Evolutionary conservation across 345 rosid species (phyloP), one percentile per base, ranked within the genome.

Genomic region (Rhodamnia rubescens): DNA sequence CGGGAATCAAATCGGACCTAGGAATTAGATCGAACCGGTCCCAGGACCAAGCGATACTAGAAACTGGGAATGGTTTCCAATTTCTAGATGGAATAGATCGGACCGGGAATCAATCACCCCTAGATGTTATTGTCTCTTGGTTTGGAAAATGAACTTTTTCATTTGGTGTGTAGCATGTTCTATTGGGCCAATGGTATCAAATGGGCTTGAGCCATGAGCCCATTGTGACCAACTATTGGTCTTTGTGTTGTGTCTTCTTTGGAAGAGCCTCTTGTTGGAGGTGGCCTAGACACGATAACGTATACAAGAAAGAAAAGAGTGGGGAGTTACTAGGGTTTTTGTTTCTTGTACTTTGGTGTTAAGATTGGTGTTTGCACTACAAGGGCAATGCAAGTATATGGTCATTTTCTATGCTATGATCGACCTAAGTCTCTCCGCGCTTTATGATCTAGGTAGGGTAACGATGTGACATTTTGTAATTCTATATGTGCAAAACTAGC

Each of bases 391-490:
- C 42, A n/a, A 61, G 6, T 29, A 36, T 14, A 29, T 18, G 11
- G 74, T 14, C 40, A 61, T 61, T 61, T 61, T 27, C 21, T 1
- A 61, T 18, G 1, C 42, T 21, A 61, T 61, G 21, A 8, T 61
- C 20, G 2, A 29, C 8, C 74, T 7, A n/a, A 29, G 5, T 61
- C 22, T 29, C 21, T 15, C 22, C 5, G 5, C 18, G 1, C 21
- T 61, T 61, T 29, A 15, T 15, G 29, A 61, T 61, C 11, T 29
- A n/a, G n/a, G n/a, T n/a, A n/a, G 15, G 74, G 74, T 15, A 51
- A 1, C 15, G 1, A 11, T 11, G 11, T 1, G 15, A 51, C 2
- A 51, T 2, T 0, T n/a, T n/a, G n/a, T 11, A 51, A 51, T 51
- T 51, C 53, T 2, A 4, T 12, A 11, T 51, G 53, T 1, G 53